Evolutionary conservation across 2,329 filamentous ascomycete species (phyloP).

Genomic region (Ceratocystis cubensis): DNA sequence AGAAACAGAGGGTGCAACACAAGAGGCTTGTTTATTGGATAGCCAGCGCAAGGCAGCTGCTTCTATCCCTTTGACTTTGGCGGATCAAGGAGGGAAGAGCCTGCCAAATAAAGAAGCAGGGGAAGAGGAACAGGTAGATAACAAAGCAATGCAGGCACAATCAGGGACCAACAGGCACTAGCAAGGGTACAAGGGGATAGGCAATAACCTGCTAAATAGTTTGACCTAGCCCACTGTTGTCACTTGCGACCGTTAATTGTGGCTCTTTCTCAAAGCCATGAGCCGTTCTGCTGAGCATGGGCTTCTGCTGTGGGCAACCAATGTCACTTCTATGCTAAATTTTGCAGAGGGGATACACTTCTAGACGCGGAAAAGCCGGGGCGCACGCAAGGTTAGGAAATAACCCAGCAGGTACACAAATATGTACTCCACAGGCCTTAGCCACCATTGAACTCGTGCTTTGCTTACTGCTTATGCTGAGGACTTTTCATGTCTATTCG

Average conservation of each 20-base stretch:
- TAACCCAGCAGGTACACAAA: background rate
- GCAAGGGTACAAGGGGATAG: background rate
- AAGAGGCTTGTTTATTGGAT: background rate
- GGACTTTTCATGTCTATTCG: background rate
- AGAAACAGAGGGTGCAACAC: background rate
- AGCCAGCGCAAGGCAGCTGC: background rate
- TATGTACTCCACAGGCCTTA: background rate
- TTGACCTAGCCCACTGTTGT: background rate
- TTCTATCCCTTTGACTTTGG: background rate
- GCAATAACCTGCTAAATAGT: background rate
- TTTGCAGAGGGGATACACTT: background rate
- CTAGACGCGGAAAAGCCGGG: background rate
- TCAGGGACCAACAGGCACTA: background rate
- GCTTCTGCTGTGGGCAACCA: background rate
- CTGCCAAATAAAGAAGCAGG: background rate
- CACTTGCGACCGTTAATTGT: background rate
- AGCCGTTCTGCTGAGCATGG: background rate
- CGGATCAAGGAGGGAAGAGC: background rate
- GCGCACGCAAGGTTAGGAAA: background rate
- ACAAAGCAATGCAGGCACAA: background rate
- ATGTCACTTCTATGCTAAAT: background rate
- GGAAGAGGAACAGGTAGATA: background rate
- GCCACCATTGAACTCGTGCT: background rate
- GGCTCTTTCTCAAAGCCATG: no score
- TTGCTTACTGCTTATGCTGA: background rate